Evolutionary conservation across 345 rosid genomes (phyloP).

Genomic region (Trapa incisa): DNA sequence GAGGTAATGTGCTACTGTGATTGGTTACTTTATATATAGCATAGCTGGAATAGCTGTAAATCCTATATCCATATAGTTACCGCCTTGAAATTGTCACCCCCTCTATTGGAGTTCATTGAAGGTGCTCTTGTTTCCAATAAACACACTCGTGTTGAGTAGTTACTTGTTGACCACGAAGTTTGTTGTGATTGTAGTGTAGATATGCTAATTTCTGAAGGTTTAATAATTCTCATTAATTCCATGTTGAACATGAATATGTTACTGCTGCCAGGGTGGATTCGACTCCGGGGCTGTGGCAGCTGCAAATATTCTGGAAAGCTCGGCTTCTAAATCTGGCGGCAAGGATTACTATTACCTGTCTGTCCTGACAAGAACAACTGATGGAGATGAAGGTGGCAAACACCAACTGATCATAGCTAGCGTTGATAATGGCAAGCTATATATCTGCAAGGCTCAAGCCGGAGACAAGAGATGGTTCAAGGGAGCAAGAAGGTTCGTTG

Average conservation of each 20-base stretch:
- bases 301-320: slow-evolving; percentile 64
- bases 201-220: no score
- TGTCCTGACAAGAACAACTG: slow-evolving; percentile 82
- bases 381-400: slow-evolving; percentile 94
- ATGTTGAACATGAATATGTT: no score
- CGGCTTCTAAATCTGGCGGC: slow-evolving; percentile 29
- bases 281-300: slow-evolving; percentile 56
- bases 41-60: not conserved
- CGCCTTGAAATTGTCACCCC: no score
- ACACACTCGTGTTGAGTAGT: no score
- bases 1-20: slow-evolving; percentile 36
- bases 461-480: slow-evolving; percentile 47
- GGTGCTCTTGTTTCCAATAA: no score
- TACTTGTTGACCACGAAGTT: no score
- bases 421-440: slow-evolving; percentile 63
- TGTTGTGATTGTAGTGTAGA: no score
- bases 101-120: no score
- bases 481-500: slow-evolving; percentile 48
- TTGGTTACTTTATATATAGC: not conserved
- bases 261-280: slow-evolving; percentile 58
- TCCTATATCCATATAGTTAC: no score
- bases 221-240: no score
- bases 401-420: slow-evolving; percentile 69
- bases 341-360: slow-evolving; percentile 38
- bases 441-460: slow-evolving; percentile 86